Percentiles rank a stretch among this genome's conserved stretches.
Conservation (phyloP, 768 basidiomycete genomes). For the Boletus sensibilis region DNA sequence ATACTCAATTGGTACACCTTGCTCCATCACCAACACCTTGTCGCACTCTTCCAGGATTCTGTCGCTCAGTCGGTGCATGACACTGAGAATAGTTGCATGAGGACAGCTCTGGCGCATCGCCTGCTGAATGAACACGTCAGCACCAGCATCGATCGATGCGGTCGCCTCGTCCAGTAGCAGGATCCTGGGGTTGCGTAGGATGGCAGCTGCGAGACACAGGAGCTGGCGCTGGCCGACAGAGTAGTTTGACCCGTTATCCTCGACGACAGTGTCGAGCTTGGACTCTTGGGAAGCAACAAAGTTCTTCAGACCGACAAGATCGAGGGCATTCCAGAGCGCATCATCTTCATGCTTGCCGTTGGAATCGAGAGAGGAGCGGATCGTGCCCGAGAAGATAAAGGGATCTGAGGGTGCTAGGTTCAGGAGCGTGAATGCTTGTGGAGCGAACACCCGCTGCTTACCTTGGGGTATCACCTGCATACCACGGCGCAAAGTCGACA, state of each 20-base stretch:
- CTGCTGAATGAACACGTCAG: conserved; percentile 67
- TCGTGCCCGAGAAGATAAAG: conserved; percentile 34
- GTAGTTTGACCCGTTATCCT: conserved; percentile 70
- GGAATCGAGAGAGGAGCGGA: conserved; percentile 30
- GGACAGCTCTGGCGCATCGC: conserved; percentile 33
- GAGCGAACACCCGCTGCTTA: background rate
- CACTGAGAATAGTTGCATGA: conserved; percentile 28
- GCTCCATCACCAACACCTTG: conserved; percentile 40
- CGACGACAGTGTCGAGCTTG: conserved; percentile 75
- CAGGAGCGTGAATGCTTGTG: background rate
- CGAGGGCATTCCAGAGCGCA: conserved; percentile 41
- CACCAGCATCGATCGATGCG: conserved; percentile 80
- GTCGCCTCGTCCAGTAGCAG: conserved; percentile 34
- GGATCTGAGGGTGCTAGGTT: conserved; percentile 19
- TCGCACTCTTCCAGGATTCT: conserved; percentile 30
- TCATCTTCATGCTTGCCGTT: conserved; percentile 24
- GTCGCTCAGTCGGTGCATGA: conserved; percentile 34
- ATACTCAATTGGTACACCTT: conserved; percentile 29
- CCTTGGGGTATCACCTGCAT: conserved; percentile 34
- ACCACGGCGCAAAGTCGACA: conserved; percentile 28
- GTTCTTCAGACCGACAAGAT: conserved; percentile 53
- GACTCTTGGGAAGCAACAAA: conserved; percentile 71
- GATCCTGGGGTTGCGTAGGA: conserved; percentile 32
- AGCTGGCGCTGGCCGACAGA: conserved; percentile 92
- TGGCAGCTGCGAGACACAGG: conserved; percentile 50